A percentile compares a stretch with the other conserved stretches of the same genome.
phyloP scores from a whole-genome alignment of 176 grass and related monocot species.

The Rhipidocladum racemiflorum region DNA sequence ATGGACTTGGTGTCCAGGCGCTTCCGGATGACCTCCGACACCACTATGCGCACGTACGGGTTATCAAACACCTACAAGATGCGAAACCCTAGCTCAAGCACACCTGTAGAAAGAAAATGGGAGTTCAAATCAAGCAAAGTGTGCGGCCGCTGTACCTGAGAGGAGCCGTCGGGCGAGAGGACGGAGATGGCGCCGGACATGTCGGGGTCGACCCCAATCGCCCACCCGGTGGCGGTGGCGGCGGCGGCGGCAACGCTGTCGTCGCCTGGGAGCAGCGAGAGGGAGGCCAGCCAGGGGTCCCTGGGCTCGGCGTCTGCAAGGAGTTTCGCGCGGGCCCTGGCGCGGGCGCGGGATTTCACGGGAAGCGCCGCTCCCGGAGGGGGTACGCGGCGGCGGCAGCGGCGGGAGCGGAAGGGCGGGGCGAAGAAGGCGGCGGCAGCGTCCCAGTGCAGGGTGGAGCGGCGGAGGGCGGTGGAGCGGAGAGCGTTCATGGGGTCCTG shows the following conservation, averaged over 20 bases:
- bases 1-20: slow-evolving; percentile 89
- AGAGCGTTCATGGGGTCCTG: slow-evolving; percentile 39
- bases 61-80: slow-evolving; percentile 77
- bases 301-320: slow-evolving; percentile 41
- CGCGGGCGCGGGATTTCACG: slow-evolving; percentile 17
- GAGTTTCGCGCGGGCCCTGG: slow-evolving; percentile 49
- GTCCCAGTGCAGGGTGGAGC: slow-evolving; percentile 27
- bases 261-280: slow-evolving; percentile 49
- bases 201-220: slow-evolving; percentile 83
- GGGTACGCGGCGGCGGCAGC: slow-evolving; percentile 13
- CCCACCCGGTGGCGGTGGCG: slow-evolving; percentile 35
- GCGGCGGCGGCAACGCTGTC: background rate
- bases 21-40: slow-evolving; percentile 65
- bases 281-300: slow-evolving; percentile 74
- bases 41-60: slow-evolving; percentile 66
- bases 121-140: background rate
- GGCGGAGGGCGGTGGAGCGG: slow-evolving; percentile 29
- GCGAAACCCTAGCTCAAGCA: background rate
- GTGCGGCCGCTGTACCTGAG: slow-evolving; percentile 28
- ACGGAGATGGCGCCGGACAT: slow-evolving; percentile 63
- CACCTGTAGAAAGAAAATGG: background rate
- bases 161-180: slow-evolving; percentile 57
- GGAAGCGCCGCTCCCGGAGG: background rate
- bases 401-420: slow-evolving; percentile 34
- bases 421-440: slow-evolving; percentile 34